Conservation (phyloP, 192 early-diverging fungal species). For the Rhizophagus sp. region DNA sequence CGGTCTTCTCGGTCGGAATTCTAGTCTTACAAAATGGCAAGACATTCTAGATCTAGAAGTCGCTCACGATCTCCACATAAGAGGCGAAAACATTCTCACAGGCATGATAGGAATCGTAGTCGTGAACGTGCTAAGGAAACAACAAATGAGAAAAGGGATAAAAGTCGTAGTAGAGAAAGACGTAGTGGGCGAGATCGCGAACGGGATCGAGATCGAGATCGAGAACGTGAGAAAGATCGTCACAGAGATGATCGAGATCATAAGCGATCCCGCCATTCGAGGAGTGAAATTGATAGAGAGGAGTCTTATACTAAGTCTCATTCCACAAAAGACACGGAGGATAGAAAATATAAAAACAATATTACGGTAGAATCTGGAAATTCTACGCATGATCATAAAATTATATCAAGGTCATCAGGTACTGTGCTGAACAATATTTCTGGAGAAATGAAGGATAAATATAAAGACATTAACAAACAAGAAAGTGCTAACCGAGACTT, state of each 20-base stretch:
- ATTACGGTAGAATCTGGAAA: neutral
- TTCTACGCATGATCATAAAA: neutral
- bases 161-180: conserved; percentile 26
- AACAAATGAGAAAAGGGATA: conserved; percentile 30
- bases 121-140: conserved; percentile 31
- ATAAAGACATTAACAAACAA: neutral
- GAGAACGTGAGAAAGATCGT: conserved; percentile 46
- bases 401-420: neutral
- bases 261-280: conserved; percentile 34
- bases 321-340: conserved; percentile 31
- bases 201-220: conserved; percentile 36
- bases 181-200: conserved; percentile 34
- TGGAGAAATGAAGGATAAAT: neutral
- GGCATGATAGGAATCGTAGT: conserved; percentile 26
- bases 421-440: neutral
- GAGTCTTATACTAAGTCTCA: conserved; percentile 24
- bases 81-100: conserved; percentile 36
- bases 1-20: no score
- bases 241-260: conserved; percentile 48
- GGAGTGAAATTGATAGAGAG: conserved; percentile 36
- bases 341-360: conserved; percentile 14
- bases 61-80: conserved; percentile 29
- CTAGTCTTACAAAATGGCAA: conserved; percentile 5
- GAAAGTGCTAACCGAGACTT: conserved; percentile 4
- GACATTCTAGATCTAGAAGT: conserved; percentile 27